phyloP scores from a whole-genome alignment of 257 asterid genomes.

The Solanum dulcamara region DNA sequence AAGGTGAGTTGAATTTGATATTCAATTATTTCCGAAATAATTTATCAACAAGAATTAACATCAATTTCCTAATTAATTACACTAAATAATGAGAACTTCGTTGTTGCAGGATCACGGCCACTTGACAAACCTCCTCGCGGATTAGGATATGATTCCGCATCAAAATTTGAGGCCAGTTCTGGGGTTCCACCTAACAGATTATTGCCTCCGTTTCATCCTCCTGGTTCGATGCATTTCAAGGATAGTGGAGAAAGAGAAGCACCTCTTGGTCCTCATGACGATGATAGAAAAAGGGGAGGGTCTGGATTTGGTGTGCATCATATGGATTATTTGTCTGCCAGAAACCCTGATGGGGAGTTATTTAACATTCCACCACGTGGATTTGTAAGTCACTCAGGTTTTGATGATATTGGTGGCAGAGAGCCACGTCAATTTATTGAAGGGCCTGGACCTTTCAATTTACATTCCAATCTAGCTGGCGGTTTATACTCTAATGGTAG shows the following conservation, averaged over 20 bases:
- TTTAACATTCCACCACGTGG: conserved; percentile 41
- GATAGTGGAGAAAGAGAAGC: conserved; percentile 12
- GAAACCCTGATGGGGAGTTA: conserved; percentile 41
- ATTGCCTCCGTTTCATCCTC: conserved; percentile 29
- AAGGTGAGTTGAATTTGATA: conserved; percentile 27
- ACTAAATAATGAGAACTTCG: neutral
- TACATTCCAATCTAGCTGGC: conserved; percentile 38
- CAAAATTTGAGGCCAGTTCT: conserved; percentile 25
- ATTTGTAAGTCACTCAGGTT: conserved; percentile 30
- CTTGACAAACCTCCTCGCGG: conserved; percentile 34
- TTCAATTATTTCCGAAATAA: neutral
- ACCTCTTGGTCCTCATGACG: neutral
- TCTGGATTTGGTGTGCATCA: conserved; percentile 39
- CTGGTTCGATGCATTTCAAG: conserved; percentile 15
- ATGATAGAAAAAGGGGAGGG: conserved; percentile 14
- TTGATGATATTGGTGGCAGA: conserved; percentile 44
- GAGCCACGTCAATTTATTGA: conserved; percentile 47
- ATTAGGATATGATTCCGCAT: conserved; percentile 29
- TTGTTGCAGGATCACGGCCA: conserved; percentile 27
- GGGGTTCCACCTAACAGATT: conserved; percentile 45
- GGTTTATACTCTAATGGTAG: conserved; percentile 44
- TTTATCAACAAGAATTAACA: neutral
- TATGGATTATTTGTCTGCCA: conserved; percentile 24
- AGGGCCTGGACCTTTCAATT: conserved; percentile 41
- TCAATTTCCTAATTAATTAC: neutral